These are phyloP conservation scores for Ophiognomonia clavigignenti-juglandacearum DNA, from an alignment of 2,329 filamentous ascomycete genomes.

Conservation along the genomic window DNA sequence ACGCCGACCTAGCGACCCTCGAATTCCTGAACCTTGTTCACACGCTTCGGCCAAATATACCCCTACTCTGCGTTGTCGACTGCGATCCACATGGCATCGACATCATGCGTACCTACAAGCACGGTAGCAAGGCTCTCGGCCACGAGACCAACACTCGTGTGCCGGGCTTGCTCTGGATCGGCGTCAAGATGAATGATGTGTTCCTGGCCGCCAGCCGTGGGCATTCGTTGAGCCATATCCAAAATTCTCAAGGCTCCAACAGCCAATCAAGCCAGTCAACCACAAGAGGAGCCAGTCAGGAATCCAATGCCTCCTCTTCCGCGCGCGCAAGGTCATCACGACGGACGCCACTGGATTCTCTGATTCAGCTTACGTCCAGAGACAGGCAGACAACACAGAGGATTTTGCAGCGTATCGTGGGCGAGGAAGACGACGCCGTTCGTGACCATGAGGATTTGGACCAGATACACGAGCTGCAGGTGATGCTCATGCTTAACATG, in stretches of 20 bases:
- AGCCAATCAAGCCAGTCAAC: conserved; percentile 10
- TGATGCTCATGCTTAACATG: conserved; percentile 67
- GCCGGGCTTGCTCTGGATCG: conserved; percentile 59
- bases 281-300: conserved; percentile 16
- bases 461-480: conserved; percentile 56
- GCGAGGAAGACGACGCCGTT: conserved; percentile 15
- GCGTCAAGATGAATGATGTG: conserved; percentile 45
- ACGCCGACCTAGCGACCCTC: conserved; percentile 69
- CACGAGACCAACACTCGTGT: conserved; percentile 53
- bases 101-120: conserved; percentile 70
- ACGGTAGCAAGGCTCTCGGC: conserved; percentile 58
- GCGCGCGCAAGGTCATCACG: background rate
- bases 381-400: conserved; percentile 55
- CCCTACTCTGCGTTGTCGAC: conserved; percentile 63
- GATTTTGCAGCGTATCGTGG: conserved; percentile 43
- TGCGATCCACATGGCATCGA: conserved; percentile 72
- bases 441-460: conserved; percentile 29
- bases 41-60: conserved; percentile 40
- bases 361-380: conserved; percentile 38
- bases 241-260: background rate
- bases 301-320: background rate
- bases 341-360: conserved; percentile 19
- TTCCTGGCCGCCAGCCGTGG: conserved; percentile 16
- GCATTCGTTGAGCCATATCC: background rate
- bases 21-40: conserved; percentile 56